A percentile compares a stretch with the other conserved stretches of the same genome.
Evolutionary conservation across 2,329 filamentous ascomycete species (phyloP).

Genomic region (Mycogone perniciosa): DNA sequence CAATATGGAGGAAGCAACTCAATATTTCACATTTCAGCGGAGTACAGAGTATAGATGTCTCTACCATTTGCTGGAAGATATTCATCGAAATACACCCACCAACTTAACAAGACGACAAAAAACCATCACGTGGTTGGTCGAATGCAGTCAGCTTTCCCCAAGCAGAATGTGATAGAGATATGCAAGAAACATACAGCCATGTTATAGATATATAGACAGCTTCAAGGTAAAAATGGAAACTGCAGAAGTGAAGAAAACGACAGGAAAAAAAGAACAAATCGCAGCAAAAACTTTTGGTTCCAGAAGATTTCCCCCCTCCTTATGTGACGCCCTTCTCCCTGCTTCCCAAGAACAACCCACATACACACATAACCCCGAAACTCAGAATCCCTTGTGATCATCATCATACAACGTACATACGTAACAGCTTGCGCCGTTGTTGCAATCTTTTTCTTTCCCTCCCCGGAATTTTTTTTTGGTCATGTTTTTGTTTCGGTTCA

Average conservation of each 20-base stretch:
- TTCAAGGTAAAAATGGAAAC: not conserved
- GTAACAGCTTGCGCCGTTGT: conserved; percentile 8
- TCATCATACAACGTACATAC: conserved; percentile 3
- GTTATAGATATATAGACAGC: conserved; percentile 2
- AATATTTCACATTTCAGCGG: too few relatives aligned
- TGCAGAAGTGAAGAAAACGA: conserved; percentile 7
- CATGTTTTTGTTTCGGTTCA: not conserved
- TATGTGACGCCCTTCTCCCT: conserved; percentile 23
- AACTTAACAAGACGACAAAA: too few relatives aligned
- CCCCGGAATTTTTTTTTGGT: not conserved
- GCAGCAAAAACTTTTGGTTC: conserved; percentile 20
- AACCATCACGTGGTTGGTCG: too few relatives aligned
- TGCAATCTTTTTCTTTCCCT: conserved; percentile 1
- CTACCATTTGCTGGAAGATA: too few relatives aligned
- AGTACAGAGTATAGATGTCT: too few relatives aligned
- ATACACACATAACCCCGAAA: not conserved
- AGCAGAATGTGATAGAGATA: too few relatives aligned
- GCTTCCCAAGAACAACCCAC: conserved; percentile 21
- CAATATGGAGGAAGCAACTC: too few relatives aligned
- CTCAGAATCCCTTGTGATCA: not conserved
- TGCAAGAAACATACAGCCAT: not conserved
- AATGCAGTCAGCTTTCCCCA: too few relatives aligned
- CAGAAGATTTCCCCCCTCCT: conserved; percentile 9
- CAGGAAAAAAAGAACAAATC: conserved; percentile 17
- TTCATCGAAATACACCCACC: too few relatives aligned